Evolutionary conservation across 192 early-diverging fungal genomes (phyloP).

Genomic region (Gaertneriomyces semiglobifer): DNA sequence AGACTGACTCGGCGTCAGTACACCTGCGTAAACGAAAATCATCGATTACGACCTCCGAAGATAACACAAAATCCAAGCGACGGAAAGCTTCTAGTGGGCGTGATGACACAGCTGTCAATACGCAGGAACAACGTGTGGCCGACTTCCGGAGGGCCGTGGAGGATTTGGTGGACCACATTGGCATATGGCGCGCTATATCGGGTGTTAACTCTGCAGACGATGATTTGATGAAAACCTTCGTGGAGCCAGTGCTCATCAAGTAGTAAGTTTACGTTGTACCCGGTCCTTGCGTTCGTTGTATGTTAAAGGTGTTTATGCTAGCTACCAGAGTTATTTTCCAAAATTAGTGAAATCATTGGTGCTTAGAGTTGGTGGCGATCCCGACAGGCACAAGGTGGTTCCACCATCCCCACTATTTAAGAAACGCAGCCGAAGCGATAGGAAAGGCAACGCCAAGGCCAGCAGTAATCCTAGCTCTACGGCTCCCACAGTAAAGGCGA

Average conservation of each 20-base stretch:
- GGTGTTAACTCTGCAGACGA: background rate
- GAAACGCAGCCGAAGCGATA: background rate
- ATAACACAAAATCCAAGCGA: no score
- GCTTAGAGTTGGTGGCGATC: conserved; percentile 22
- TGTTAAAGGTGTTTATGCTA: background rate
- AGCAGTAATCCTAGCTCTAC: no score
- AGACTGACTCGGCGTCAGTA: no score
- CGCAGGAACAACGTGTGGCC: background rate
- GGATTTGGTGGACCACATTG: conserved; percentile 23
- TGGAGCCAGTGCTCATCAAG: conserved; percentile 24
- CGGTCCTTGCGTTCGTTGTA: background rate
- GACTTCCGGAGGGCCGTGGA: conserved; percentile 11
- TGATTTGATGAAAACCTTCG: conserved; percentile 14
- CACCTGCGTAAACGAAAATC: no score
- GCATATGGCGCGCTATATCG: conserved; percentile 17
- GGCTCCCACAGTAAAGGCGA: no score
- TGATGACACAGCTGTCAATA: no score
- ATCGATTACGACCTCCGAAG: no score
- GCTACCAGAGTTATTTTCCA: conserved; percentile 16
- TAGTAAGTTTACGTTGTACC: conserved; percentile 15
- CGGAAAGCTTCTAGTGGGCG: no score
- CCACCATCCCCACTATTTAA: conserved; percentile 29
- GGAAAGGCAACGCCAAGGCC: background rate
- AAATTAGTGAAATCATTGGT: conserved; percentile 16
- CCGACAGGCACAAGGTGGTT: background rate